Evolutionary conservation across 257 asterid genomes (phyloP), one percentile per base, ranked within the genome.

Genomic region (Coffea canephora): DNA sequence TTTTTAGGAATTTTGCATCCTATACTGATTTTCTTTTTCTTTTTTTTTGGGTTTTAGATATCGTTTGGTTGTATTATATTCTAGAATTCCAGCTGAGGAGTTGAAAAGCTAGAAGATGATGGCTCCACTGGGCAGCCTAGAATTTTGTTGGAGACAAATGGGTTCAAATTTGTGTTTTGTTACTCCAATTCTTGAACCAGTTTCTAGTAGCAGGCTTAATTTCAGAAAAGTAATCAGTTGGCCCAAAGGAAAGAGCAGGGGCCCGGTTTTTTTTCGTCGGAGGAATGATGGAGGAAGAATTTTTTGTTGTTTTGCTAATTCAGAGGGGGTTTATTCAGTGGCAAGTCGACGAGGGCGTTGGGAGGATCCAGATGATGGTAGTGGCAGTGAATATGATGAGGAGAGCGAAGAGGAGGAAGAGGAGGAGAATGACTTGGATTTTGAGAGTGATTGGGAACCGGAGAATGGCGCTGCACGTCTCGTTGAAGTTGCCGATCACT

Each of bases 351-450:
- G 15, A 21, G 76, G 79, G 66, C 66, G 16, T 61, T 91, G 96
- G 97, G 97, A 95, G 68, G 96, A 91, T 81, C 95, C 93, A 25
- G 93, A 88, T 80, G 91, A 89, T 78, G 96, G 91, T 78, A 91
- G 90, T 87, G 92, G 85, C 68, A 91, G 94, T 69, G 99, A 89
- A 41, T 78, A 74, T 57, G 94, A 92, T 41, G 90, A 89, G 36
- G 91, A 86, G 1, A 79, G 71, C 55, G 62, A 46, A 0, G 88
- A 86, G 2, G 91, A 85, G 41, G 93, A 85, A 39, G 84, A 80
- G 0, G 92, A 78, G 52, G 89, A 86, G 43, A 86, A 86, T 81
- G 93, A 90, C 78, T 87, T 81, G 91, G 94, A 87, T 84, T 91
- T 88, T 69, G 91, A 90, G 78, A 95, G 97, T 82, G 97, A 89